Conservation (phyloP, 306 rosid genomes). For the Begonia fuchsioides region DNA sequence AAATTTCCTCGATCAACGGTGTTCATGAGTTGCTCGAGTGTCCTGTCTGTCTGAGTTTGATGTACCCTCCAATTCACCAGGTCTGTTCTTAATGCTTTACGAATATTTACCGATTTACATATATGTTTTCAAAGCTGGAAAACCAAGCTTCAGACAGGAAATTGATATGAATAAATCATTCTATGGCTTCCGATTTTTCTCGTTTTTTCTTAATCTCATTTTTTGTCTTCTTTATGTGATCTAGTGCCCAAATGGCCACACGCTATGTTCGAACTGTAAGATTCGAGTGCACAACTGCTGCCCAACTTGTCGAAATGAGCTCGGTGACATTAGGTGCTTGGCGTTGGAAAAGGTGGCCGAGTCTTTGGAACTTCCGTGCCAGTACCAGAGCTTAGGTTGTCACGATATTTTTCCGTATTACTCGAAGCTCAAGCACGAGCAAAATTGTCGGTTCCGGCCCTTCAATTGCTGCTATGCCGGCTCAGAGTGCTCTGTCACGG, state of each 20-base stretch:
- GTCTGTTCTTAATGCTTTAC: slow-evolving; percentile 12
- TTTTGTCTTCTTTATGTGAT: too few species aligned
- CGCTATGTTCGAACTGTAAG: slow-evolving; percentile 78
- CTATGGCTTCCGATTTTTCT: slow-evolving; percentile 2
- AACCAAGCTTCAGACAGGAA: too few species aligned
- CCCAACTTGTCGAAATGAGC: slow-evolving; percentile 81
- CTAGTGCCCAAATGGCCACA: slow-evolving; percentile 98
- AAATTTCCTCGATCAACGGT: slow-evolving; percentile 51
- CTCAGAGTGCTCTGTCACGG: slow-evolving; percentile 73
- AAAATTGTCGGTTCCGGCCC: slow-evolving; percentile 68
- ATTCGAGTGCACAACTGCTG: slow-evolving; percentile 58
- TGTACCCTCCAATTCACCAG: slow-evolving; percentile 97
- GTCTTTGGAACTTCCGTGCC: slow-evolving; percentile 81
- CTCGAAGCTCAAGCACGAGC: slow-evolving; percentile 74
- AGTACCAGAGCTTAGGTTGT: slow-evolving; percentile 71
- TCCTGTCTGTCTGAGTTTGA: slow-evolving; percentile 65
- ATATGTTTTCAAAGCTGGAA: too few species aligned
- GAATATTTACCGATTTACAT: too few species aligned
- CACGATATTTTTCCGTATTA: slow-evolving; percentile 67
- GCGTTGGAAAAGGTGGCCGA: slow-evolving; percentile 92
- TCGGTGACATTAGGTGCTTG: slow-evolving; percentile 80
- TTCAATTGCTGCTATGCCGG: slow-evolving; percentile 91
- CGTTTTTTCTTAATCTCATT: too few species aligned
- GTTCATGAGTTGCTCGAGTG: slow-evolving; percentile 83
- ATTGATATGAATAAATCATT: too few species aligned